Evolutionary conservation across 148 eudicot genomes (phyloP).

Genomic region (Salicornia ramosissima): DNA sequence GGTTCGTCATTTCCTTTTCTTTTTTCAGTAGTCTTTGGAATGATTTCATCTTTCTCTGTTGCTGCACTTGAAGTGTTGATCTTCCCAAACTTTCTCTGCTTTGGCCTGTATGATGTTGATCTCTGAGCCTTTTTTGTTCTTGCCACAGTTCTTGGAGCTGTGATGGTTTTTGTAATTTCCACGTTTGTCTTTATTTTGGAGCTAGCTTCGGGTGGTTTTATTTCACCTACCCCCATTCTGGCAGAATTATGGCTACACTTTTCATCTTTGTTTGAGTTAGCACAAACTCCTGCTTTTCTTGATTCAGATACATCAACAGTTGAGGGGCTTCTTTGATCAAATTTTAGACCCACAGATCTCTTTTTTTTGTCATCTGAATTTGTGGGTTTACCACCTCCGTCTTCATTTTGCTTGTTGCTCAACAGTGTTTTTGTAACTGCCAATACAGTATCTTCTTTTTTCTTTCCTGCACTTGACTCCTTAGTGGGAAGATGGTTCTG

Average conservation of each 20-base stretch:
- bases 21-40: slow-evolving; percentile 10
- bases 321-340: slow-evolving; percentile 21
- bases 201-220: slow-evolving; percentile 26
- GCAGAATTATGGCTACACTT: slow-evolving; percentile 27
- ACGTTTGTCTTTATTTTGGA: slow-evolving; percentile 33
- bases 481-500: slow-evolving; percentile 31
- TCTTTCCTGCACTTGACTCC: slow-evolving; percentile 18
- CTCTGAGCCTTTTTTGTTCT: slow-evolving; percentile 33
- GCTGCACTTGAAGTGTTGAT: slow-evolving; percentile 20
- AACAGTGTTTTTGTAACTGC: slow-evolving; percentile 25
- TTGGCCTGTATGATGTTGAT: slow-evolving; percentile 29
- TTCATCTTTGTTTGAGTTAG: slow-evolving; percentile 19
- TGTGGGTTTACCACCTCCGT: slow-evolving; percentile 9
- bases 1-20: slow-evolving; percentile 19
- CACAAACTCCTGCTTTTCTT: slow-evolving; percentile 15
- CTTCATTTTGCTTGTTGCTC: slow-evolving; percentile 23
- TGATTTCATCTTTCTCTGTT: slow-evolving; percentile 17
- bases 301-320: slow-evolving; percentile 22
- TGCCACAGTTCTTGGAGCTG: slow-evolving; percentile 19
- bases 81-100: slow-evolving; percentile 29
- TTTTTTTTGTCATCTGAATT: slow-evolving; percentile 17
- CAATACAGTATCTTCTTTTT: slow-evolving; percentile 24
- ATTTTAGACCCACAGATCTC: slow-evolving; percentile 18
- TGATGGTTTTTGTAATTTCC: slow-evolving; percentile 32
- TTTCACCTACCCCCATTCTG: slow-evolving; percentile 22